These are phyloP conservation scores for Dorcoceras hygrometricum DNA, from an alignment of 257 asterid genomes.

Conservation along the genomic window DNA sequence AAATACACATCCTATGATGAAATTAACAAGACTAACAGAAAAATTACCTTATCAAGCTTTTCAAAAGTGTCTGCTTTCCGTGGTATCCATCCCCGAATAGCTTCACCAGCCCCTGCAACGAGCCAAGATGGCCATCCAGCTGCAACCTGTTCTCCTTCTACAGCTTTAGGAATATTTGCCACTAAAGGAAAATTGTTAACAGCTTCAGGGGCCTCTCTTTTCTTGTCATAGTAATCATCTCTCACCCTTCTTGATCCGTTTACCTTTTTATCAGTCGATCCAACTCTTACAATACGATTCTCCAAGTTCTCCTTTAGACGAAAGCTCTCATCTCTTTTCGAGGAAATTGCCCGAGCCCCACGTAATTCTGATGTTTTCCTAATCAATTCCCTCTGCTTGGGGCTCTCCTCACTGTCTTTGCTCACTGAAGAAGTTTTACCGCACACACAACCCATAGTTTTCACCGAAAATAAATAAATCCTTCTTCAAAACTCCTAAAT, in stretches of 20 bases:
- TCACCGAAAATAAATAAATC: constrained; percentile 18
- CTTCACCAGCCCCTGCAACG: constrained; percentile 81
- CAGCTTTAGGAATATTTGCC: constrained; percentile 58
- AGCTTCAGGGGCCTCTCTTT: constrained; percentile 36
- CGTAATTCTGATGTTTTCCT: constrained; percentile 53
- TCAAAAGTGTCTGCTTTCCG: constrained; percentile 80
- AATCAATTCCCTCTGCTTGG: constrained; percentile 54
- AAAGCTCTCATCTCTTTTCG: constrained; percentile 59
- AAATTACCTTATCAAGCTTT: constrained; percentile 77
- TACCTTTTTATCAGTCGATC: constrained; percentile 56
- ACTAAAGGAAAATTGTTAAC: constrained; percentile 42
- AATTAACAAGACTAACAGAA: constrained; percentile 18
- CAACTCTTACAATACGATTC: constrained; percentile 44
- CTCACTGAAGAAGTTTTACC: constrained; percentile 64
- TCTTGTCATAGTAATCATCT: constrained; percentile 60
- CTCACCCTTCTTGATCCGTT: constrained; percentile 66
- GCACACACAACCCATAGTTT: constrained; percentile 74
- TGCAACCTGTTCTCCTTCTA: constrained; percentile 77
- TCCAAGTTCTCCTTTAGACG: constrained; percentile 41
- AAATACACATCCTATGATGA: not conserved
- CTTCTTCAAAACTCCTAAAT: constrained; percentile 29
- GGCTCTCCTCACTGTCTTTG: constrained; percentile 50
- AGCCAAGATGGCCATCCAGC: constrained; percentile 99
- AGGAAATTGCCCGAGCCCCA: constrained; percentile 41
- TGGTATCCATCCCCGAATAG: constrained; percentile 88